A percentile compares a stretch with the other conserved stretches of the same genome.
phyloP scores from a whole-genome alignment of 129 eudicot genomes.

The Flaveria trinervia region DNA sequence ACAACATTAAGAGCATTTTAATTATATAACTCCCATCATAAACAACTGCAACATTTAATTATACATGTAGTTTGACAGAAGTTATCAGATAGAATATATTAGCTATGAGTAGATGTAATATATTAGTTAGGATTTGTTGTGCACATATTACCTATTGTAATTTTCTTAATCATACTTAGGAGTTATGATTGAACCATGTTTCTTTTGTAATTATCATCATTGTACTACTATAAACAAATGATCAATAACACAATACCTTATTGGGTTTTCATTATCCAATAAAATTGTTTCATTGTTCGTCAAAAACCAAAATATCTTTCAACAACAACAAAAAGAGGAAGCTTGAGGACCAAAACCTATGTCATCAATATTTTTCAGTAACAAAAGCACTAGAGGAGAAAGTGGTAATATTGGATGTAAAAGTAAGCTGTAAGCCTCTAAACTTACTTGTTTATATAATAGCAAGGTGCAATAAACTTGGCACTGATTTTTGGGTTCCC shows the following conservation, averaged over 20 bases:
- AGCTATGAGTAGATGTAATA: not conserved
- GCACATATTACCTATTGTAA: not conserved
- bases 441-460: constrained; percentile 80
- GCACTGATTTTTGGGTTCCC: constrained; percentile 88
- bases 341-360: not conserved
- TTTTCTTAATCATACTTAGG: not conserved
- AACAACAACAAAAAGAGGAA: too few relatives aligned
- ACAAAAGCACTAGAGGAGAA: not conserved
- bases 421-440: not conserved
- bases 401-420: not conserved
- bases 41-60: not conserved
- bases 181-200: too few relatives aligned
- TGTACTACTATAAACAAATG: too few relatives aligned
- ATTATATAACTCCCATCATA: not conserved
- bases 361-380: not conserved
- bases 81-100: not conserved
- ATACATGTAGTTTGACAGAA: constrained; percentile 5
- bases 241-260: too few relatives aligned
- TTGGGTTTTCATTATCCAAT: too few relatives aligned
- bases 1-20: too few relatives aligned
- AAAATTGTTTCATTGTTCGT: too few relatives aligned
- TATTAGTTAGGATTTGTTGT: not conserved
- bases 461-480: constrained; percentile 86
- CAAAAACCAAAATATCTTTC: too few relatives aligned
- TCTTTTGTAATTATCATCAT: too few relatives aligned